Percentiles rank a stretch among this genome's conserved stretches.
phyloP scores from a whole-genome alignment of 495 filamentous ascomycete genomes.

The Elaphomyces granulatus region DNA sequence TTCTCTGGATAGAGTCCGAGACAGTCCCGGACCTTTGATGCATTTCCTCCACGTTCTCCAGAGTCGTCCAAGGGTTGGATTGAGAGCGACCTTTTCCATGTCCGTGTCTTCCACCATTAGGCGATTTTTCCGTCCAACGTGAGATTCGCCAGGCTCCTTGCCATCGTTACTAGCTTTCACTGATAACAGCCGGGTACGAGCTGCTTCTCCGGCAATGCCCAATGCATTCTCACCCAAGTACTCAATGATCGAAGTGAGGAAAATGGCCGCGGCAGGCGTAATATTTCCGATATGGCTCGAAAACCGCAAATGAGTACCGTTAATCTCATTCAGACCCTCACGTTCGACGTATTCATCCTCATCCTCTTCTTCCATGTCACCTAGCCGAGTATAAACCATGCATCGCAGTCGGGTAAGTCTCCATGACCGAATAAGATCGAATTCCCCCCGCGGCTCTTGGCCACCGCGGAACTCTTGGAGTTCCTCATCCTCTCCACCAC shows the following conservation, averaged over 20 bases:
- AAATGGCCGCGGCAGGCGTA: conserved; percentile 87
- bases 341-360: conserved; percentile 72
- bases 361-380: conserved; percentile 95
- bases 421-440: conserved; percentile 82
- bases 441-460: conserved; percentile 41
- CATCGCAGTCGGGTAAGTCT: conserved; percentile 80
- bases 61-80: conserved; percentile 69
- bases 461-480: conserved; percentile 38
- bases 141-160: conserved; percentile 9
- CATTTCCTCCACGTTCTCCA: conserved; percentile 96
- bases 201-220: conserved; percentile 74
- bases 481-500: conserved; percentile 58
- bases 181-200: conserved; percentile 52
- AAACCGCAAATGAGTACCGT: conserved; percentile 37
- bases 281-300: conserved; percentile 50
- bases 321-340: conserved; percentile 45
- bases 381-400: conserved; percentile 95
- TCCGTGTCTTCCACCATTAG: conserved; percentile 80
- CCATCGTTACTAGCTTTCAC: conserved; percentile 17
- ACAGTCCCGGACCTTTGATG: conserved; percentile 31
- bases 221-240: conserved; percentile 86
- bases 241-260: conserved; percentile 87
- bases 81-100: conserved; percentile 84
- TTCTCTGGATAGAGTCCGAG: conserved; percentile 28
- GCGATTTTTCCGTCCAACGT: conserved; percentile 32